These are phyloP conservation scores for Barnettozyma siamensis DNA, from an alignment of 805 yeast genomes.

Conservation along the genomic window DNA sequence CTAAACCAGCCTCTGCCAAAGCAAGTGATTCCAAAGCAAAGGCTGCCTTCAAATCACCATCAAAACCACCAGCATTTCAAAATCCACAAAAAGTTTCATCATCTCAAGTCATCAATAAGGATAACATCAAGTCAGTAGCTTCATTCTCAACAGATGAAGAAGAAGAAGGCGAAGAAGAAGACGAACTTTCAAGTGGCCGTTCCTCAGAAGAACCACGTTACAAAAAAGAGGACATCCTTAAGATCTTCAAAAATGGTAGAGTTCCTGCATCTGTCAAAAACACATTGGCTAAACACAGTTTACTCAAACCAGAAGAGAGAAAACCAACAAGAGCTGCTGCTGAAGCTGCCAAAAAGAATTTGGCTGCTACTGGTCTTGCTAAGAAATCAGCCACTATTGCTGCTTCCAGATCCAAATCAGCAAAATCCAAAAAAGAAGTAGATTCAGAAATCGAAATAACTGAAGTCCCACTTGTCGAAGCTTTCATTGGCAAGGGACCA, in stretches of 20 bases:
- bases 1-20: no score
- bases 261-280: slow-evolving; percentile 13
- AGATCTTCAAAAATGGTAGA: slow-evolving; percentile 13
- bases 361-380: not conserved
- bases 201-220: slow-evolving; percentile 15
- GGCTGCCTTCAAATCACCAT: no score
- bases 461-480: no score
- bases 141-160: slow-evolving; percentile 21
- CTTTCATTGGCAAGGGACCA: not conserved
- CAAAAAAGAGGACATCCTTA: slow-evolving; percentile 17
- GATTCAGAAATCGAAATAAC: not conserved
- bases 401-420: not conserved
- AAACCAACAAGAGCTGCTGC: slow-evolving; percentile 12
- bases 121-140: slow-evolving; percentile 9
- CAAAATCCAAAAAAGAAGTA: not conserved
- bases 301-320: not conserved
- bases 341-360: slow-evolving; percentile 3
- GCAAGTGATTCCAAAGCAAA: no score
- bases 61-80: no score
- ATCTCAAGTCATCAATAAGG: slow-evolving; percentile 4
- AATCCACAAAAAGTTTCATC: not conserved
- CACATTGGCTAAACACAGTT: slow-evolving; percentile 3
- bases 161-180: slow-evolving; percentile 17
- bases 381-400: not conserved
- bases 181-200: not conserved